Conservation (phyloP, 495 filamentous ascomycete genomes). For the Amorphotheca resinae region DNA sequence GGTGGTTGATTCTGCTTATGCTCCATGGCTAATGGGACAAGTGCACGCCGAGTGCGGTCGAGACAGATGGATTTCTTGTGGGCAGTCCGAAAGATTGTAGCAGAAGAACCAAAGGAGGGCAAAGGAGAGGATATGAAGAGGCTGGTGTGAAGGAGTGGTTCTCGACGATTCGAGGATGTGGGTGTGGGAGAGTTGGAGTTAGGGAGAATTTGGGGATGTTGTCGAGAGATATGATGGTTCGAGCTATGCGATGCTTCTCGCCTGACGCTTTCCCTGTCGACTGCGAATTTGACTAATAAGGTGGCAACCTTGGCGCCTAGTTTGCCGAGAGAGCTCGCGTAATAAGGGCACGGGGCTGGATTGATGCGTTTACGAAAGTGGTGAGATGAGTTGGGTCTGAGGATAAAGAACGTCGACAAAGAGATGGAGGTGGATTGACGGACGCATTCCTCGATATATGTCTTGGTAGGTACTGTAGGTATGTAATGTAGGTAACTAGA, state of each 20-base stretch:
- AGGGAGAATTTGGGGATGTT: constrained; percentile 16
- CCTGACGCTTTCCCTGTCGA: no score
- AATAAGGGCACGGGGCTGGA: no score
- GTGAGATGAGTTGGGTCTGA: no score
- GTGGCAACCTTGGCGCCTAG: no score
- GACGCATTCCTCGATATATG: no score
- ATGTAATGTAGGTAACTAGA: no score
- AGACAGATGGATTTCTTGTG: constrained; percentile 7
- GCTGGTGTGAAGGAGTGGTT: constrained; percentile 24
- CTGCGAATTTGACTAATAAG: not conserved
- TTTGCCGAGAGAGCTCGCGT: no score
- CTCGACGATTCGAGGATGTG: constrained; percentile 27
- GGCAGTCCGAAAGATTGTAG: constrained; percentile 19
- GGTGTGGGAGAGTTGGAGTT: constrained; percentile 13
- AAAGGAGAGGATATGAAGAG: constrained; percentile 35
- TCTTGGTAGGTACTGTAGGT: no score
- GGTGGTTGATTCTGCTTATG: constrained; percentile 57
- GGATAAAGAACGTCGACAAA: no score
- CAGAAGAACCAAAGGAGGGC: constrained; percentile 28
- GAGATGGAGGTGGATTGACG: no score
- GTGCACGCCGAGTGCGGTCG: constrained; percentile 41
- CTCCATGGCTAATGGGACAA: constrained; percentile 56
- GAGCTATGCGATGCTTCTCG: not conserved
- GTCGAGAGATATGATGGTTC: constrained; percentile 3
- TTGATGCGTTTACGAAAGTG: no score